Percentiles rank a stretch among this genome's conserved stretches.
phyloP scores from a whole-genome alignment of 1,284 basidiomycete genomes.

The Fomes fomentarius region DNA sequence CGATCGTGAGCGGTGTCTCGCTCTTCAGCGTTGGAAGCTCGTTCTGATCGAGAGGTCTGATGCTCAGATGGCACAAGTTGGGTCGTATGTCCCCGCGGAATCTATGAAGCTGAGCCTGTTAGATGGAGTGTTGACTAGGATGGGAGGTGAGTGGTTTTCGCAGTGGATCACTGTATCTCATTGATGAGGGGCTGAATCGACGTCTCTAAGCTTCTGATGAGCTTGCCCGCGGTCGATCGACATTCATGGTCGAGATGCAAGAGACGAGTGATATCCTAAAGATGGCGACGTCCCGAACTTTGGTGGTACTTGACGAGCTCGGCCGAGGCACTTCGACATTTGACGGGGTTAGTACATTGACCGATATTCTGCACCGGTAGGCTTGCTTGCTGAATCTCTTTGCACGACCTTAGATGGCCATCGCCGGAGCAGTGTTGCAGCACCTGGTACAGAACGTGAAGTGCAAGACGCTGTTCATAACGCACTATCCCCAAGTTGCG shows the following conservation, averaged over 20 bases:
- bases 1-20: slow-evolving; percentile 54
- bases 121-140: slow-evolving; percentile 86
- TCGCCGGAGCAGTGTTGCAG: slow-evolving; percentile 79
- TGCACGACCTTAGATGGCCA: slow-evolving; percentile 84
- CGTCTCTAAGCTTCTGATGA: slow-evolving; percentile 94
- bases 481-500: slow-evolving; percentile 85
- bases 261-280: slow-evolving; percentile 92
- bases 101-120: slow-evolving; percentile 75
- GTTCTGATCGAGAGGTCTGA: too few relatives aligned
- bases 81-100: slow-evolving; percentile 78
- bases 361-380: background rate
- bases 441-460: slow-evolving; percentile 65
- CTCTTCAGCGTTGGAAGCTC: background rate
- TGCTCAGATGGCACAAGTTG: slow-evolving; percentile 53
- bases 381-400: slow-evolving; percentile 1
- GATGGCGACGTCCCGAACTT: slow-evolving; percentile 68
- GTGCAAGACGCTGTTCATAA: slow-evolving; percentile 92
- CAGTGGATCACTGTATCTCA: too few relatives aligned
- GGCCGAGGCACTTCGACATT: slow-evolving; percentile 85
- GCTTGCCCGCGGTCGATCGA: slow-evolving; percentile 81
- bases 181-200: too few relatives aligned
- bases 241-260: slow-evolving; percentile 95
- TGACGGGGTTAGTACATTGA: slow-evolving; percentile 64
- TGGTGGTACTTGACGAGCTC: slow-evolving; percentile 89
- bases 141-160: slow-evolving; percentile 71